Base-by-base conservation (phyloP, 2,329 filamentous ascomycete genomes). In the Aspergillus neotritici region DNA sequence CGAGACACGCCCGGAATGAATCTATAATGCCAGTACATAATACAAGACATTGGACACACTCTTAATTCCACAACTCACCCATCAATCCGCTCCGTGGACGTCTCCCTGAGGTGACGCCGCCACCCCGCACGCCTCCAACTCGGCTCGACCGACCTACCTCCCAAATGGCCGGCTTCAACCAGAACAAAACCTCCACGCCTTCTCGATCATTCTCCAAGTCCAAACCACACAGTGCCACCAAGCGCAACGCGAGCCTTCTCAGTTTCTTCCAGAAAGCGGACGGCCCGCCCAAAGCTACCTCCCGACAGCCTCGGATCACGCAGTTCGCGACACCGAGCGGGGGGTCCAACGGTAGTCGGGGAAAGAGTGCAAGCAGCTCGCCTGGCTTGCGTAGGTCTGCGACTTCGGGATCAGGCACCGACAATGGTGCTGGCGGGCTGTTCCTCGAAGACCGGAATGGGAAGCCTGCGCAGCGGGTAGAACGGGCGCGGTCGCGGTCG, bases 201-300 rank as follows among this genome's bases (percentile, higher is more conserved):
- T 53, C 57, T 11, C 57, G 52, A 34, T 28, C 39, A 1, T 30
- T 49, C 2, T 46, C 40, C 9, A 40, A 41, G 4, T 33, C 41
- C 11, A 58, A 53, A 34, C 32, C 47, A 3, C 41, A 48, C 11
- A 46, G 55, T 1, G 53, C 58, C 1, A 46, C 37, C 3, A 66
- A 63, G 43, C 50, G 51, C 31, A 87, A 86, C 54, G 72, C 74
- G 5, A 87, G 82, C 50, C 87, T 88, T 28, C 66, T 87, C 11
- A 87, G 67, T 50, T 89, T 87, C 63, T 89, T 89, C 60, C 82
- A 85, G 57, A 88, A 87, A 58, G 73, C 78, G 0, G 76, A 79
- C 31, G 76, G 77, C 10, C 65, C 66, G 0, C 65, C 40, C 69
- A 76, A 44, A 74, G 83, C 49, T 70, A 61, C 51, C 5, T 61